phyloP scores from a whole-genome alignment of 2,329 filamentous ascomycete genomes.

The Hymenoscyphus linearis region DNA sequence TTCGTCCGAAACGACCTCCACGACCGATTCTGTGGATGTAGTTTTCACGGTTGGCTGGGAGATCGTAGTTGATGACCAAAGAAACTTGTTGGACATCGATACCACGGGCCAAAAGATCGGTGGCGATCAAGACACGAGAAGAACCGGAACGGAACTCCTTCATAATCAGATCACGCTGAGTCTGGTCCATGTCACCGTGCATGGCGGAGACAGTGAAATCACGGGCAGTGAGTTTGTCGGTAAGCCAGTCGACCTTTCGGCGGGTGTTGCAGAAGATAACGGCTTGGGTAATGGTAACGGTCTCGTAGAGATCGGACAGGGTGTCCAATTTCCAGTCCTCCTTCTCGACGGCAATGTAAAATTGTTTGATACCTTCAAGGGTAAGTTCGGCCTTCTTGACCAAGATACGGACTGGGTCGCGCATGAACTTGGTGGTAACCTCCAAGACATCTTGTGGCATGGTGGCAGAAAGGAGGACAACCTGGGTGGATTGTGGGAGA shows the following conservation, averaged over 20 bases:
- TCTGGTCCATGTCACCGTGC: constrained; percentile 99
- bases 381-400: constrained; percentile 99
- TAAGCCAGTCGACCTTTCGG: constrained; percentile 98
- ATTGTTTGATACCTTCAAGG: constrained; percentile 99
- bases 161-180: constrained; percentile 98
- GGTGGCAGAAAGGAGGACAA: constrained; percentile 95
- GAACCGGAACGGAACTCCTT: constrained; percentile 97
- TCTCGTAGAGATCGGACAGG: constrained; percentile 97
- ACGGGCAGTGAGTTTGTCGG: constrained; percentile 97
- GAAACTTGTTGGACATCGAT: constrained; percentile 99
- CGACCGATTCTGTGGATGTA: constrained; percentile 98
- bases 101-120: constrained; percentile 95
- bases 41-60: constrained; percentile 98
- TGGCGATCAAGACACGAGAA: constrained; percentile 92
- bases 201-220: constrained; percentile 99
- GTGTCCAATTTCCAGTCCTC: constrained; percentile 99
- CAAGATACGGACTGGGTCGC: constrained; percentile 95
- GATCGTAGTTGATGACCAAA: constrained; percentile 97
- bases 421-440: constrained; percentile 99
- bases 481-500: constrained; percentile 95
- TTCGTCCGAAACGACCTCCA: constrained; percentile 90
- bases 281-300: constrained; percentile 94
- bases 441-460: constrained; percentile 99
- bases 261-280: constrained; percentile 99
- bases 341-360: constrained; percentile 99